Evolutionary conservation across 495 filamentous ascomycete species (phyloP).

Genomic region (Hyaloscypha hepaticicola): DNA sequence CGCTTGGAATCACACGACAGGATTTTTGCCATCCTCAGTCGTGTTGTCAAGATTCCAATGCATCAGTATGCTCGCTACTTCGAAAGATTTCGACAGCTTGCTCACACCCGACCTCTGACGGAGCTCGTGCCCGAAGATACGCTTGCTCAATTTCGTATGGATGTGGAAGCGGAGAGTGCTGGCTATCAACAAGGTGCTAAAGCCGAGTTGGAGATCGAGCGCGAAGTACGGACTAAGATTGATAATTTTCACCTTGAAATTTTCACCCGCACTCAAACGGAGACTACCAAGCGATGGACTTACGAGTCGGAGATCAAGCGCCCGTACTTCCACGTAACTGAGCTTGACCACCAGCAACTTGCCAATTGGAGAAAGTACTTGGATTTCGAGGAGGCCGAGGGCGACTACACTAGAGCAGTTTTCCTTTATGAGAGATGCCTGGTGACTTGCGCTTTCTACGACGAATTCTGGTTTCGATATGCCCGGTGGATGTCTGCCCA

Average conservation of each 20-base stretch:
- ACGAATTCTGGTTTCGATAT: conserved; percentile 97
- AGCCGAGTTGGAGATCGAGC: conserved; percentile 77
- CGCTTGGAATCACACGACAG: conserved; percentile 81
- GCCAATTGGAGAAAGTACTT: conserved; percentile 96
- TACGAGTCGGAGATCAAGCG: conserved; percentile 95
- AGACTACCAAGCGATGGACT: conserved; percentile 92
- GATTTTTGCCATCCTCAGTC: conserved; percentile 81
- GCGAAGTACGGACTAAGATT: conserved; percentile 74
- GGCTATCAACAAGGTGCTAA: conserved; percentile 43
- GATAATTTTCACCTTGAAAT: conserved; percentile 78
- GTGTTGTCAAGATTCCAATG: conserved; percentile 91
- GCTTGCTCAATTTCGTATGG: conserved; percentile 64
- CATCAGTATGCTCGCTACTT: conserved; percentile 97
- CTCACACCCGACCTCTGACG: conserved; percentile 65
- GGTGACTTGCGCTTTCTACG: conserved; percentile 89
- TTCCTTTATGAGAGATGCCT: conserved; percentile 94
- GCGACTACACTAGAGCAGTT: conserved; percentile 68
- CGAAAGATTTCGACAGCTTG: conserved; percentile 80
- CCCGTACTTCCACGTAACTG: conserved; percentile 95
- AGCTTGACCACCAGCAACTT: conserved; percentile 82
- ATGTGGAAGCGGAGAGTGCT: conserved; percentile 60
- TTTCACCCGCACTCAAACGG: conserved; percentile 79
- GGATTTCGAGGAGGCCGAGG: conserved; percentile 90
- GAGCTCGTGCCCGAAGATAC: conserved; percentile 72
- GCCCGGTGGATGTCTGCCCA: conserved; percentile 95